A percentile compares a stretch with the other conserved stretches of the same genome.
phyloP scores from a whole-genome alignment of 129 eudicot genomes.

The carrot (Daucus carota) region DNA sequence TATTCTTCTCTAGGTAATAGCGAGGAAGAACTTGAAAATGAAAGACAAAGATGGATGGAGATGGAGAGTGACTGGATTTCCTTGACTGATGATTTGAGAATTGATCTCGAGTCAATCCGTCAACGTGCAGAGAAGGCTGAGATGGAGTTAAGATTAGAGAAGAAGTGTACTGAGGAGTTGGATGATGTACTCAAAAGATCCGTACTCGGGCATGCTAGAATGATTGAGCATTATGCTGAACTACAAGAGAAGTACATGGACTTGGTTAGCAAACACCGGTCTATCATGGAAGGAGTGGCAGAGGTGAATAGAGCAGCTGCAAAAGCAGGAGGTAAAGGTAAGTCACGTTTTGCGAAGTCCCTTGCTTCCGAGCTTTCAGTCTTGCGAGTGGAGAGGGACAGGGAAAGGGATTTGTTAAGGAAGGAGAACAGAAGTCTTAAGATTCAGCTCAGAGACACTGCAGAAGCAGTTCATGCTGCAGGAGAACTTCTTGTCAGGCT shows the following conservation, averaged over 20 bases:
- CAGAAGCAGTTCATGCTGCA: conserved; percentile 98
- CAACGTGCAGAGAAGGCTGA: conserved; percentile 59
- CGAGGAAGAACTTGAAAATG: conserved; percentile 79
- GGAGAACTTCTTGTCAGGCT: conserved; percentile 86
- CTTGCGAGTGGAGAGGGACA: conserved; percentile 67
- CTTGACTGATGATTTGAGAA: conserved; percentile 80
- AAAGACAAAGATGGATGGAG: conserved; percentile 83
- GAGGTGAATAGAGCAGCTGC: conserved; percentile 87
- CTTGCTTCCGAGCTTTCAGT: conserved; percentile 80
- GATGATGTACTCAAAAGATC: conserved; percentile 79
- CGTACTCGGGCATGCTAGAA: conserved; percentile 61
- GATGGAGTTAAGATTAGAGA: conserved; percentile 69
- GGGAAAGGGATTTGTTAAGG: conserved; percentile 61
- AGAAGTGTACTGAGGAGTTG: conserved; percentile 77
- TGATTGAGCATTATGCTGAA: conserved; percentile 88
- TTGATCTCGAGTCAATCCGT: conserved; percentile 72
- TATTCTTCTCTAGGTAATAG: conserved; percentile 24
- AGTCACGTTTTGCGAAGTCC: conserved; percentile 71
- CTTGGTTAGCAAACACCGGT: conserved; percentile 49
- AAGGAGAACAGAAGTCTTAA: conserved; percentile 70
- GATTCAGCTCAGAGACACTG: conserved; percentile 74
- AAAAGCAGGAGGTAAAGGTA: conserved; percentile 82
- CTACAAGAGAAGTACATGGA: conserved; percentile 80
- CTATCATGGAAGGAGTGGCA: conserved; percentile 60
- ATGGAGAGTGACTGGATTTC: conserved; percentile 98